Conservation (phyloP, 495 filamentous ascomycete species). For the Daldinia decipiens region DNA sequence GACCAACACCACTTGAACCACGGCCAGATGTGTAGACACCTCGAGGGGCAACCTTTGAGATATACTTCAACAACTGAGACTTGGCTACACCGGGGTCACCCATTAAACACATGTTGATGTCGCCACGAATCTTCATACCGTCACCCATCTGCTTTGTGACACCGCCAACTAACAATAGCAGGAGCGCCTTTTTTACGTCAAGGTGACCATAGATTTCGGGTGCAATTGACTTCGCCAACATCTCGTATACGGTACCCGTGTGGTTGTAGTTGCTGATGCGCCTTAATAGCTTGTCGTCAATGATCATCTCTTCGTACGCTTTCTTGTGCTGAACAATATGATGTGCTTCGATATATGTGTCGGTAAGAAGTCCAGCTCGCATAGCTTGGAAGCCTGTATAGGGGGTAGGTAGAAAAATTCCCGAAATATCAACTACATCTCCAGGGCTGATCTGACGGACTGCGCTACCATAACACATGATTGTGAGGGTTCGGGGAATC, state of each 20-base stretch:
- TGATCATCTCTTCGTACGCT: constrained; percentile 85
- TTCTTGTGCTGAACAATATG: constrained; percentile 96
- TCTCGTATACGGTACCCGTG: constrained; percentile 92
- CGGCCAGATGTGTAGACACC: constrained; percentile 98
- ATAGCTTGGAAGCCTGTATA: constrained; percentile 99
- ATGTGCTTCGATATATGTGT: constrained; percentile 96
- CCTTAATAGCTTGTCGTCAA: constrained; percentile 76
- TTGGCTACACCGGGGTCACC: constrained; percentile 99
- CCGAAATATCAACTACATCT: constrained; percentile 90
- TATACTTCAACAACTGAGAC: constrained; percentile 97
- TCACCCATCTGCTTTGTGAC: constrained; percentile 98
- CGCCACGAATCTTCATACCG: constrained; percentile 97
- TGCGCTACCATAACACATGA: constrained; percentile 87
- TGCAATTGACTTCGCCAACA: constrained; percentile 92
- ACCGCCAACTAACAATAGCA: constrained; percentile 93
- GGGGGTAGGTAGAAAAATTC: constrained; percentile 95
- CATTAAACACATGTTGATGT: constrained; percentile 99
- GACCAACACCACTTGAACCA: constrained; percentile 94
- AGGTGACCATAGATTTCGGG: constrained; percentile 97
- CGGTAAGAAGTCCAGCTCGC: constrained; percentile 90
- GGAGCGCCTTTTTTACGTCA: constrained; percentile 96
- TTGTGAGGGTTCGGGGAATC: constrained; percentile 88
- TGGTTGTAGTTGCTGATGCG: constrained; percentile 83
- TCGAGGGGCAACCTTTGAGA: constrained; percentile 95
- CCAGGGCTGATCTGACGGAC: constrained; percentile 90